Evolutionary conservation across 805 yeast species (phyloP).

Genomic region (Danielia oregonensis): DNA sequence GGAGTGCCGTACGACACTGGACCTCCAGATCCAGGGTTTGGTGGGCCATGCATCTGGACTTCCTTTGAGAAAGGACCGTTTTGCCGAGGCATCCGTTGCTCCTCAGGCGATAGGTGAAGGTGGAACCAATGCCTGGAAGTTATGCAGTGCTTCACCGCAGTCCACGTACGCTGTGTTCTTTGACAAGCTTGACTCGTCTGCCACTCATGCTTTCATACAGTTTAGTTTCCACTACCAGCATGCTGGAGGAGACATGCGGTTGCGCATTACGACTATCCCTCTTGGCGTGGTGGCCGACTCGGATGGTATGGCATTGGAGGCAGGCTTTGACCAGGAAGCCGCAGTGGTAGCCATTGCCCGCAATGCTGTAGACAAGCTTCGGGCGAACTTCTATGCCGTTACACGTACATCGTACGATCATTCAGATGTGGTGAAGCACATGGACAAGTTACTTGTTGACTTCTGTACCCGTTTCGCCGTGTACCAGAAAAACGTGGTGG

Average conservation of each 20-base stretch:
- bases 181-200: conserved; percentile 42
- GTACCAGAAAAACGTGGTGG: conserved; percentile 44
- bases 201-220: conserved; percentile 40
- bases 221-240: conserved; percentile 62
- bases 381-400: conserved; percentile 11
- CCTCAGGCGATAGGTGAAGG: conserved; percentile 43
- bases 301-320: conserved; percentile 39
- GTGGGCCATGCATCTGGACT: conserved; percentile 61
- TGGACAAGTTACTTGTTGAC: conserved; percentile 46
- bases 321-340: conserved; percentile 65
- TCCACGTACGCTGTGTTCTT: conserved; percentile 58
- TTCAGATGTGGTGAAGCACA: conserved; percentile 42
- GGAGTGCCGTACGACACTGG: conserved; percentile 50
- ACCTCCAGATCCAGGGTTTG: conserved; percentile 53
- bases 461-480: conserved; percentile 46
- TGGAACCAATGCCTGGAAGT: conserved; percentile 56
- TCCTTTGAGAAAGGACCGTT: conserved; percentile 22
- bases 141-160: conserved; percentile 52
- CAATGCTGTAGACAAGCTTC: conserved; percentile 44
- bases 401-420: conserved; percentile 18
- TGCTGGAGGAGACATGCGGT: conserved; percentile 51
- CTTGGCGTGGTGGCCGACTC: conserved; percentile 40
- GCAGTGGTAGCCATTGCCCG: conserved; percentile 61
- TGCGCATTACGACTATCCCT: conserved; percentile 59
- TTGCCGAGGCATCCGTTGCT: conserved; percentile 25